phyloP scores from a whole-genome alignment of 768 basidiomycete genomes.

The Rhizopogon salebrosus region DNA sequence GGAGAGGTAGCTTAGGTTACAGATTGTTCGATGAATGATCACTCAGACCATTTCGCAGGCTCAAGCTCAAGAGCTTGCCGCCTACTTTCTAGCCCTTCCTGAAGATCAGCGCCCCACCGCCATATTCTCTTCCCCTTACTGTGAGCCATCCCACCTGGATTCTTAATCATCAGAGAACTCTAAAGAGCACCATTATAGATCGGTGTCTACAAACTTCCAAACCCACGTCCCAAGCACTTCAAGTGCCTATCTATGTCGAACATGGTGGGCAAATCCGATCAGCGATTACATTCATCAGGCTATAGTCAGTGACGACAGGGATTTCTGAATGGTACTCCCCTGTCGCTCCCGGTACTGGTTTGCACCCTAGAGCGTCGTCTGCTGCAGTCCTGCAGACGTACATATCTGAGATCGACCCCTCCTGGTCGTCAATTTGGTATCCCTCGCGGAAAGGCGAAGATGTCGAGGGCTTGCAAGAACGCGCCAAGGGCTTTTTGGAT shows the following conservation, averaged over 20 bases:
- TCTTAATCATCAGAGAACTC: not conserved
- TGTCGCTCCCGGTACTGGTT: slow-evolving; percentile 56
- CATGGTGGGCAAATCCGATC: slow-evolving; percentile 45
- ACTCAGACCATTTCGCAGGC: slow-evolving; percentile 28
- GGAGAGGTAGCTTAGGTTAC: slow-evolving; percentile 53
- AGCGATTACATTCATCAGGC: not conserved
- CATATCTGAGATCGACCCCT: slow-evolving; percentile 52
- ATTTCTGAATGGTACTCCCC: slow-evolving; percentile 80
- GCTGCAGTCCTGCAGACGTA: slow-evolving; percentile 48
- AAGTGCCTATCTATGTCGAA: slow-evolving; percentile 70
- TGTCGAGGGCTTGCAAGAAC: slow-evolving; percentile 54
- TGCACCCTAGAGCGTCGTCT: slow-evolving; percentile 69
- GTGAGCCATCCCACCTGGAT: slow-evolving; percentile 36
- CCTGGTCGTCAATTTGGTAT: slow-evolving; percentile 61
- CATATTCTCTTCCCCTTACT: slow-evolving; percentile 83
- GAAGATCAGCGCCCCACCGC: slow-evolving; percentile 65
- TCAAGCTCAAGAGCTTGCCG: slow-evolving; percentile 71
- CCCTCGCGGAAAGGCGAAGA: slow-evolving; percentile 73
- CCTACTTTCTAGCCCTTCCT: slow-evolving; percentile 59
- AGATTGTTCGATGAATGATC: not conserved
- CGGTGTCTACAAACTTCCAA: slow-evolving; percentile 81
- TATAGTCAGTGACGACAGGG: slow-evolving; percentile 31
- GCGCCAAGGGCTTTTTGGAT: slow-evolving; percentile 46
- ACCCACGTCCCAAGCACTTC: slow-evolving; percentile 56
- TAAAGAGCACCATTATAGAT: slow-evolving; percentile 37